Conservation (phyloP, 805 yeast species). For the Metschnikowia anglica region DNA sequence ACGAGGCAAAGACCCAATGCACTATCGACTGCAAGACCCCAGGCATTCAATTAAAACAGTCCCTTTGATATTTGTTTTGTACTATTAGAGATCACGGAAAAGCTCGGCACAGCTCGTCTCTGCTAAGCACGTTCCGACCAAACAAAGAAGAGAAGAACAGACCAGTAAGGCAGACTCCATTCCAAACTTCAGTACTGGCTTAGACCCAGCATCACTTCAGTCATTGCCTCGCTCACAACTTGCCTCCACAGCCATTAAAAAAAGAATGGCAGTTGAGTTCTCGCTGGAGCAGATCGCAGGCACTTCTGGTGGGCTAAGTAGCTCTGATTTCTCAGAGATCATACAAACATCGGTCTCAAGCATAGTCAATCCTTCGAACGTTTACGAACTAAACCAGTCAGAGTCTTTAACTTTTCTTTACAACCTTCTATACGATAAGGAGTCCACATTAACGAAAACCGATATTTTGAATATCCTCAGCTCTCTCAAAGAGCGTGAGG, state of each 20-base stretch:
- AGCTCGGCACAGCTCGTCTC: too few species aligned
- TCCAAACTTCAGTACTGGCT: too few species aligned
- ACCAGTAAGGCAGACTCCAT: too few species aligned
- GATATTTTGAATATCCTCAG: slow-evolving; percentile 39
- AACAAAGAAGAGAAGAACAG: too few species aligned
- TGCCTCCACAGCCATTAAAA: not conserved
- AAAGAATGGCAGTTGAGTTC: slow-evolving; percentile 18
- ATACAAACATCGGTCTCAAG: slow-evolving; percentile 6
- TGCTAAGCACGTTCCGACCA: too few species aligned
- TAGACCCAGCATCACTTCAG: not conserved
- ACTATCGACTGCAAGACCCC: not conserved
- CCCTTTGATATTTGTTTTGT: too few species aligned
- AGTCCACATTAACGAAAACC: slow-evolving; percentile 32
- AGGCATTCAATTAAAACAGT: not conserved
- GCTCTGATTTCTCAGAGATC: slow-evolving; percentile 7
- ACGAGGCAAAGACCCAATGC: slow-evolving; percentile 2
- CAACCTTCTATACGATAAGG: slow-evolving; percentile 39
- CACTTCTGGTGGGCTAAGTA: slow-evolving; percentile 6
- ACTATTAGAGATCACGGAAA: too few species aligned
- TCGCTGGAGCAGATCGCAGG: slow-evolving; percentile 16
- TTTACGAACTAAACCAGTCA: slow-evolving; percentile 40
- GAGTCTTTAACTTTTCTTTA: slow-evolving; percentile 42
- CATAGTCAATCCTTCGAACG: slow-evolving; percentile 21
- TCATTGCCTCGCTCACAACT: not conserved
- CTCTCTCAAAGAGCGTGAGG: slow-evolving; percentile 38